Evolutionary conservation across 805 yeast species (phyloP).

Genomic region (Lipomyces sp.): DNA sequence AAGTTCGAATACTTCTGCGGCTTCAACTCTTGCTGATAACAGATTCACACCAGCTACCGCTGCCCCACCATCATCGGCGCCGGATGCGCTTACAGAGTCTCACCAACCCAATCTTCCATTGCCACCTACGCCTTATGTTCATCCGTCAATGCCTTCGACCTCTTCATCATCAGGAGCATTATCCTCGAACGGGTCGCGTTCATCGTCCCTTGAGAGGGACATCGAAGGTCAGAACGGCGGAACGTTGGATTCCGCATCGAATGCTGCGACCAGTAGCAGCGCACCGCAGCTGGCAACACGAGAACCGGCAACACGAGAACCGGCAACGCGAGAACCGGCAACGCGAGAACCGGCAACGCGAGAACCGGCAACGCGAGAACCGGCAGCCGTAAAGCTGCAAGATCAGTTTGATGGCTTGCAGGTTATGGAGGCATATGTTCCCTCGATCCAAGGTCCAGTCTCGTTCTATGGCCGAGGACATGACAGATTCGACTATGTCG

Average conservation of each 20-base stretch:
- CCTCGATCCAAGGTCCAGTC: slow-evolving; percentile 29
- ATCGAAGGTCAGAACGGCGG: too few species aligned
- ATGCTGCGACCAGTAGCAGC: too few species aligned
- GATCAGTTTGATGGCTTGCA: slow-evolving; percentile 36
- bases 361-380: background rate
- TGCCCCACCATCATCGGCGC: slow-evolving; percentile 7
- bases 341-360: background rate
- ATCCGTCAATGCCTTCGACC: background rate
- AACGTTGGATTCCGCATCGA: too few species aligned
- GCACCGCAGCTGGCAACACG: too few species aligned
- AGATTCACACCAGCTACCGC: slow-evolving; percentile 28
- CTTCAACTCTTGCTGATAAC: slow-evolving; percentile 3
- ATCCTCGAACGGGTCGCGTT: background rate
- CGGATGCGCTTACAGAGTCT: background rate
- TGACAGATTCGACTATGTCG: slow-evolving; percentile 26
- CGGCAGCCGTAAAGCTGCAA: slow-evolving; percentile 8
- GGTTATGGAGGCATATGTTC: slow-evolving; percentile 30
- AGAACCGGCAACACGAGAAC: too few species aligned
- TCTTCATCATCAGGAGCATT: background rate
- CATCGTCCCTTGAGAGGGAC: background rate
- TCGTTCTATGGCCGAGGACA: slow-evolving; percentile 34
- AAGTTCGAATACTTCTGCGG: background rate
- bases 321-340: background rate
- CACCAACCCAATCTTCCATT: background rate
- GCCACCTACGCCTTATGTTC: background rate